Percentiles rank a stretch among this genome's conserved stretches.
These are phyloP conservation scores for Aethionema arabicum DNA, from an alignment of 345 rosid species.

Conservation along the genomic window DNA sequence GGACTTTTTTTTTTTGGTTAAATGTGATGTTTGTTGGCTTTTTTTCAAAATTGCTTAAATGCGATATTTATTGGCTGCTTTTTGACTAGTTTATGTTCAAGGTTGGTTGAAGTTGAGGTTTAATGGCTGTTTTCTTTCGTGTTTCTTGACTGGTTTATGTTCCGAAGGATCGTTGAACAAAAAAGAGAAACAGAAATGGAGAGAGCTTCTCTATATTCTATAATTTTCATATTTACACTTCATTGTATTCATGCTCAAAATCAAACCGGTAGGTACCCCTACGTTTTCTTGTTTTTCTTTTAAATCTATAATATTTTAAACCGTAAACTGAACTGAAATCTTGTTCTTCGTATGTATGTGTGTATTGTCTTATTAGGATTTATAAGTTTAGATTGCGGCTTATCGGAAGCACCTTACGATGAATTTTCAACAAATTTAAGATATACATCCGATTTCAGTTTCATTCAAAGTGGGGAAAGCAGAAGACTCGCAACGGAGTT, in stretches of 20 bases:
- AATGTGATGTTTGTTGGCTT: too few relatives aligned
- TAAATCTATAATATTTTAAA: neutral
- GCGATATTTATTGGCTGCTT: too few relatives aligned
- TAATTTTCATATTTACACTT: constrained; percentile 4
- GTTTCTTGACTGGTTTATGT: too few relatives aligned
- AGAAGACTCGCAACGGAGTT: constrained; percentile 26
- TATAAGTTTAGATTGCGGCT: constrained; percentile 37
- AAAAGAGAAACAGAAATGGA: constrained; percentile 11
- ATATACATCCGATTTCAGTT: constrained; percentile 27
- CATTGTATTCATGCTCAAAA: constrained; percentile 29
- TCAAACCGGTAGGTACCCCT: constrained; percentile 22
- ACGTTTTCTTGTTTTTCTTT: neutral
- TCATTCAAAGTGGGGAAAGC: constrained; percentile 23
- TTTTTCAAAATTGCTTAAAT: too few relatives aligned
- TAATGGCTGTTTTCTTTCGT: too few relatives aligned
- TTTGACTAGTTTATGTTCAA: too few relatives aligned
- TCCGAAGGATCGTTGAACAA: too few relatives aligned
- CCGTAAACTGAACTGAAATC: too few relatives aligned
- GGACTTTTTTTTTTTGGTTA: too few relatives aligned
- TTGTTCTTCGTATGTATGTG: too few relatives aligned
- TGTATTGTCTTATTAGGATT: constrained; percentile 26
- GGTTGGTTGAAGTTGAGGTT: too few relatives aligned
- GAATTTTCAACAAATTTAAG: constrained; percentile 8
- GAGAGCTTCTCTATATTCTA: neutral
- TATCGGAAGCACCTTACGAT: constrained; percentile 31